Base-by-base conservation (phyloP, 2,329 filamentous ascomycete species). In the Dactylellina drechsleri region DNA sequence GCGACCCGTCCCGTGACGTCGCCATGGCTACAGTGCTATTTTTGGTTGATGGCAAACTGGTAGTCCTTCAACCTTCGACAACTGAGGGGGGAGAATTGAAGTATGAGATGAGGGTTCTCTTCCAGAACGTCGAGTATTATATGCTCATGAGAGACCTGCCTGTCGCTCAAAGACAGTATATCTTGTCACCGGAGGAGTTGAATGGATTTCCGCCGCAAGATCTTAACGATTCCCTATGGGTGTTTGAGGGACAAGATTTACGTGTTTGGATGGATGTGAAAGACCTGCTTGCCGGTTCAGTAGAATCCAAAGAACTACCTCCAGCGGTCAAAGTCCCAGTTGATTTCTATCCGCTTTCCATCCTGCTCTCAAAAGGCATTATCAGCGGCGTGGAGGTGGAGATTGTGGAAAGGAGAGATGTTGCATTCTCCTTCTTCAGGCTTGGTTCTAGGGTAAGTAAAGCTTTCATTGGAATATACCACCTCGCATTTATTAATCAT, bases 31-130 rank as follows among this genome's bases (percentile, higher is more conserved):
- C 93, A 0, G 93, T 99, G 12, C 84, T 99, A 13, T 97, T 99
- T 80, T 85, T 99, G n/a, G 93, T 99, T 1, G 95, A 99, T 80
- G 95, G 94, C 31, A 99, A 99, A 81, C 87, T 99, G 18, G 95
- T 98, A 10, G 84, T 98, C 43, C 86, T 99, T 57, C 92, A 96
- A 77, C 94, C 95, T 0, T 93, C 92, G 0, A 85, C 92, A 4
- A 93, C 91, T 60, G 91, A 92, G 57, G 88, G 91, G 50, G 91
- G 92, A 4, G 91, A 93, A 78, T 85, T 97, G 60, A 98, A 97
- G 83, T 99, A 99, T 80, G 94, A 98, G 80, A 99, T 99, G 95
- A 91, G 93, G 8, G 91, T 98, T 72, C 91, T 99, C 80, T 93
- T 93, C 12, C 92, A 97, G 79, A 96, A 96, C 79, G 93, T 98